Percentiles rank a stretch among this genome's conserved stretches.
Evolutionary conservation across 306 rosid genomes (phyloP).

Genomic region (Cucurbita moschata): DNA sequence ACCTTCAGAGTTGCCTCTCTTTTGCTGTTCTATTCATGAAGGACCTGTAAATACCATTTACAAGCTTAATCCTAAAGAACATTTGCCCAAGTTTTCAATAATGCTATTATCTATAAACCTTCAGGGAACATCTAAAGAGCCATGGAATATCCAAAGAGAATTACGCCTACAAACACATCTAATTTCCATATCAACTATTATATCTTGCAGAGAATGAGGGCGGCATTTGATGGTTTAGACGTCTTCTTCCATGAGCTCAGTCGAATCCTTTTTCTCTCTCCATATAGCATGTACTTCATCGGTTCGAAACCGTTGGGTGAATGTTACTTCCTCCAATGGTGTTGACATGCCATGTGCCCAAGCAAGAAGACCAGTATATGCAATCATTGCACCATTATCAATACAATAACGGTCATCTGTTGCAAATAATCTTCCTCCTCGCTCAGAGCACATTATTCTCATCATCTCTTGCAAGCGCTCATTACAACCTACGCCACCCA

Average conservation of each 20-base stretch:
- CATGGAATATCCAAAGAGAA: background rate
- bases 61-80: background rate
- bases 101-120: background rate
- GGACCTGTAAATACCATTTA: background rate
- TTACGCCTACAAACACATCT: background rate
- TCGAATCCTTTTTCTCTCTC: conserved; percentile 40
- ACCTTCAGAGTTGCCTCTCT: background rate
- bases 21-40: background rate
- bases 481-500: conserved; percentile 92
- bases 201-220: background rate
- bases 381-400: conserved; percentile 94
- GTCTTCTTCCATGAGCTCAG: conserved; percentile 6
- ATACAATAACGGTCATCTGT: conserved; percentile 86
- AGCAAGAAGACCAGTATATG: conserved; percentile 86
- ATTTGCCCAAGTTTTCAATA: background rate
- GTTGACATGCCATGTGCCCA: conserved; percentile 53
- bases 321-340: conserved; percentile 53
- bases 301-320: conserved; percentile 81
- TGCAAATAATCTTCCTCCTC: conserved; percentile 81
- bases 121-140: background rate
- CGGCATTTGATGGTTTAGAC: background rate
- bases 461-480: conserved; percentile 88
- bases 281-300: conserved; percentile 89
- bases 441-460: conserved; percentile 80
- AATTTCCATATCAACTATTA: background rate